Conservation (phyloP, 768 basidiomycete genomes). For the Xerocomellus intermedius region DNA sequence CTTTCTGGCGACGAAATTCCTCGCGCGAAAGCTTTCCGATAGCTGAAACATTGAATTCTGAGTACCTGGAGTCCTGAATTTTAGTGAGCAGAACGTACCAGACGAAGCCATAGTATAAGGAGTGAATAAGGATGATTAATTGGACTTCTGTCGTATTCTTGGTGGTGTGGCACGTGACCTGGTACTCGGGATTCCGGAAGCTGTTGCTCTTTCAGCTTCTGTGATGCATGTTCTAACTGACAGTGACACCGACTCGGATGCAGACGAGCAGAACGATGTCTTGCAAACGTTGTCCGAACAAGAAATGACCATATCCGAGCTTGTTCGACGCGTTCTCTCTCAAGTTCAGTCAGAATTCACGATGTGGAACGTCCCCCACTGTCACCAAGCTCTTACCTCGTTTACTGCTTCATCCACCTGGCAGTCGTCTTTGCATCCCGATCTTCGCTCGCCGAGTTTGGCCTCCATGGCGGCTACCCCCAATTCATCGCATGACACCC, state of each 20-base stretch:
- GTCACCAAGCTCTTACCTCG: slow-evolving; percentile 12
- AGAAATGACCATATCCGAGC: background rate
- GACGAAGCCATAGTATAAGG: slow-evolving; percentile 24
- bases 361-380: slow-evolving; percentile 16
- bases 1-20: slow-evolving; percentile 93
- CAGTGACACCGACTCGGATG: slow-evolving; percentile 4
- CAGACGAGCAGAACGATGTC: slow-evolving; percentile 10
- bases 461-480: background rate
- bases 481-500: background rate
- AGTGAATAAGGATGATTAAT: background rate
- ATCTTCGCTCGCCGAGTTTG: slow-evolving; percentile 4
- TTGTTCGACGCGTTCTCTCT: slow-evolving; percentile 16
- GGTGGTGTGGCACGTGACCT: slow-evolving; percentile 5
- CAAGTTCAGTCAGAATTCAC: slow-evolving; percentile 28
- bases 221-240: background rate
- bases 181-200: too few species aligned
- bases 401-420: slow-evolving; percentile 17
- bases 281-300: slow-evolving; percentile 3
- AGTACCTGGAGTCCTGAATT: background rate
- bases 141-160: background rate
- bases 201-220: background rate
- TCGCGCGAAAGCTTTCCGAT: slow-evolving; percentile 88
- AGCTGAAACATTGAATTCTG: slow-evolving; percentile 29
- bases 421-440: slow-evolving; percentile 11
- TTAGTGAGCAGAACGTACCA: slow-evolving; percentile 12